phyloP scores from a whole-genome alignment of 2,329 filamentous ascomycete genomes.

The Trichoderma harzianum region DNA sequence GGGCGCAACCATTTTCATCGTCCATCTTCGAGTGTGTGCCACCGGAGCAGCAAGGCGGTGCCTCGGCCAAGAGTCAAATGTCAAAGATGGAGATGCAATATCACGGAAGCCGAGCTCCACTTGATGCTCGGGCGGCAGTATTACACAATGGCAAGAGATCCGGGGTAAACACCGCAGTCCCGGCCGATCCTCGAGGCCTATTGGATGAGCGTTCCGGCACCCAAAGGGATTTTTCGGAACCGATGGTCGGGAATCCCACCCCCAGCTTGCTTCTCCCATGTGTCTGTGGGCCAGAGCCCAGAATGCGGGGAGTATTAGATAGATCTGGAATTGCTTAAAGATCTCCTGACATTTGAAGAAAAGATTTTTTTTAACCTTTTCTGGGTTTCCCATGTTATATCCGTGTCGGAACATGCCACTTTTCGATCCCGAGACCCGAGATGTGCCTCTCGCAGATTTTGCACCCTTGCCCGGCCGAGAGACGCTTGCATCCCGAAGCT shows the following conservation, averaged over 20 bases:
- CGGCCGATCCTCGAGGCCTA: conserved; percentile 17
- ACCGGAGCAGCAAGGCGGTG: not conserved
- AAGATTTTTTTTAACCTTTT: not conserved
- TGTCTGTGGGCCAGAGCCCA: conserved; percentile 16
- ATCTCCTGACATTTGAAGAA: not conserved
- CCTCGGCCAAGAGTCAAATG: not conserved
- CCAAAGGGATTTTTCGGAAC: conserved; percentile 28
- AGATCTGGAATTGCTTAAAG: not conserved
- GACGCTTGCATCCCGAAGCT: conserved; percentile 5
- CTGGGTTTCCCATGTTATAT: not conserved
- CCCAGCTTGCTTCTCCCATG: conserved; percentile 4
- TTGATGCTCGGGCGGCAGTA: conserved; percentile 25
- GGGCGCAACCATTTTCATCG: not conserved
- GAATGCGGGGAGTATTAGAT: conserved; percentile 12
- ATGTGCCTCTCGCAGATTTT: not conserved
- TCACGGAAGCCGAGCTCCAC: conserved; percentile 23
- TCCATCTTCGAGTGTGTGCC: not conserved
- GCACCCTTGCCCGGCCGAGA: not conserved
- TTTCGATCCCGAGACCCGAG: not conserved
- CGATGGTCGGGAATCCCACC: conserved; percentile 16
- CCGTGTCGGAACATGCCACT: not conserved
- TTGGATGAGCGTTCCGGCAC: conserved; percentile 22
- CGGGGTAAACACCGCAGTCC: conserved; percentile 20
- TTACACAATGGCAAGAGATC: conserved; percentile 20
- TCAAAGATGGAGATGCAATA: conserved; percentile 7